Base-by-base conservation (phyloP, 2,329 filamentous ascomycete species). In the Penicillium corylophilum region DNA sequence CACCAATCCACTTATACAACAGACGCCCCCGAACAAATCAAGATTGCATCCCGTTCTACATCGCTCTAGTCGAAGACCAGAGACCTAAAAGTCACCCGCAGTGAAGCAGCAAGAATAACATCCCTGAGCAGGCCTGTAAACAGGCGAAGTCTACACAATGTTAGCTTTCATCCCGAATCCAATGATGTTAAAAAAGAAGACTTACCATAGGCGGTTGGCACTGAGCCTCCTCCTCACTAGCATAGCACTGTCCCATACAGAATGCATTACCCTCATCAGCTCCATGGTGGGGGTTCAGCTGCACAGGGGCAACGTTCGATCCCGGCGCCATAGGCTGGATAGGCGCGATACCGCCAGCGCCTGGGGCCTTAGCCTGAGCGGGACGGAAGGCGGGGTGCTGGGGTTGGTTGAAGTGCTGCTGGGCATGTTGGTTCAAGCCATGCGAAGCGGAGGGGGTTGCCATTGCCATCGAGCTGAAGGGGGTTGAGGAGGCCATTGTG, bases 261-360 rank as follows among this genome's bases (percentile, higher is more conserved):
- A 61, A 61, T 10, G 47, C 36, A 44, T 60, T 60, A 4, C 59
- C 59, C 42, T 54, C 44, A 47, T 61, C 59, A 16, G 41, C 26
- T 4, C 55, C 53, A 26, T 40, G 39, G 0, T 39, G 41, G 18
- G 48, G 40, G 6, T 47, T 26, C 16, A 50, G 29, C 13, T 36
- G 10, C 22, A 44, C 36, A 24, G 56, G 58, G 7, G 58, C 56
- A n/a, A 59, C 39, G 29, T 55, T 24, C 2, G 40, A 35, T 13
- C 44, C 56, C 2, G 56, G 56, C 9, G 22, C 7, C 28, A 60
- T n/a, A 0, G 51, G 41, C 20, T 57, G 23, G 6, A 59, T 8
- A 0, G 58, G 58, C 1, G 58, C 56, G 6, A 59, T 20, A 5
- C 29, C 31, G 5, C 50, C 48, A 8, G 44, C 26, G 5, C 18